Evolutionary conservation across 768 basidiomycete species (phyloP), one percentile per base, ranked within the genome.

Genomic region (Tephrocybe sp.): DNA sequence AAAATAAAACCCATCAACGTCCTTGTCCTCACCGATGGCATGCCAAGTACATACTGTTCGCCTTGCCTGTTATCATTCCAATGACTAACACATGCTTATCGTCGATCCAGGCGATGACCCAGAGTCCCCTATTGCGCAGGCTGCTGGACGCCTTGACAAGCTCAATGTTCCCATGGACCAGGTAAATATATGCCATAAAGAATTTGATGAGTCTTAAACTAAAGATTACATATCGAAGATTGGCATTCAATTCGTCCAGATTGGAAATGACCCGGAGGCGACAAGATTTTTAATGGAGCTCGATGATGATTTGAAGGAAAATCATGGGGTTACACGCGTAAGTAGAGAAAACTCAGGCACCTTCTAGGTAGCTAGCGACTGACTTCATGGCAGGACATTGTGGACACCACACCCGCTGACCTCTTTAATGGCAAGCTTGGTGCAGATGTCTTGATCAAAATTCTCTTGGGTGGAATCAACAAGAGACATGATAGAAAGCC

Each of bases 231-330:
- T 21, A 9, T 24, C 30, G 1, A 60, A 86, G 77, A 69, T 86
- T 15, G 83, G 85, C 0, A 76, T 87, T 22, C 84, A 86, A 54
- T 86, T 90, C 43, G 76, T 90, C 1, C 88, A 89, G 62, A 79
- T 90, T 29, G 87, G 87, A 4, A 62, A 77, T 9, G 38, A 30
- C 53, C 63, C 60, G 56, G 61, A 49, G 29, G 60, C 51, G 69
- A 82, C 38, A 56, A 71, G 2, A 66, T 84, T 61, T 56, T 69
- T 81, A 38, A 61, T 70, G 47, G 66, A 77, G 46, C 69, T 88
- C 11, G 88, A 89, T 55, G 76, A 87, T 55, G 77, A 71, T 10
- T 64, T 89, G 29, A 57, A 70, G 11, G 54, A 52, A 1, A 65
- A 49, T 4, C 64, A 78, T 56, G 61, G 64, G 23, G 25, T 24